Conservation (phyloP, 495 filamentous ascomycete genomes). For the Sordaria brevicollis region DNA sequence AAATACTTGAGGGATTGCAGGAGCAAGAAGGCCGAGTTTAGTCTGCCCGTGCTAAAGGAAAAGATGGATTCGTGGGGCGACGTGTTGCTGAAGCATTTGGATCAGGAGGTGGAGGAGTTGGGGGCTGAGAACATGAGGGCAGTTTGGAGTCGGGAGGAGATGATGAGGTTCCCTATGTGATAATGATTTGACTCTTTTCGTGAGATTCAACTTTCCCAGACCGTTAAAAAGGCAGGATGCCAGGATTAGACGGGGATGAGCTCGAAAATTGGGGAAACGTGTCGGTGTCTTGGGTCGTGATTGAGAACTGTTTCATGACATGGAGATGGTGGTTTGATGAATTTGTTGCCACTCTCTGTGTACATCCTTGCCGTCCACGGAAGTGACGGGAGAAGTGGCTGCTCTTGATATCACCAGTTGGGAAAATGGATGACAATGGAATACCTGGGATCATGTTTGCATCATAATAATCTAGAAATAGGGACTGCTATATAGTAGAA, state of each 20-base stretch:
- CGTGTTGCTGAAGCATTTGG: slow-evolving; percentile 63
- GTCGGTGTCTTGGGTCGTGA: neutral
- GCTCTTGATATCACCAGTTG: neutral
- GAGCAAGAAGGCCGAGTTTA: slow-evolving; percentile 55
- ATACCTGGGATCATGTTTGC: neutral
- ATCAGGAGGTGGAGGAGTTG: slow-evolving; percentile 60
- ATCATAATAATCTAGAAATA: neutral
- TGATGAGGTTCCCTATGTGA: slow-evolving; percentile 61
- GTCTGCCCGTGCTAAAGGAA: slow-evolving; percentile 53
- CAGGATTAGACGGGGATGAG: neutral
- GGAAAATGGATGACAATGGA: neutral
- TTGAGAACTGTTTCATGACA: neutral
- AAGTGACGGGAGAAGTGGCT: neutral
- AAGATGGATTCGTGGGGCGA: slow-evolving; percentile 56
- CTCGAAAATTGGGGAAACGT: neutral
- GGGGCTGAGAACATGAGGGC: slow-evolving; percentile 80
- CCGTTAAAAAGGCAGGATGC: neutral
- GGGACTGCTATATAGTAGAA: neutral
- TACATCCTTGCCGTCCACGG: neutral
- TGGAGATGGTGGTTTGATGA: neutral
- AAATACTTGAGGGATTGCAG: slow-evolving; percentile 56
- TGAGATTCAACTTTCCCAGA: neutral
- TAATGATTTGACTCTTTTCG: neutral
- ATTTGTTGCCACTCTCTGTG: neutral
- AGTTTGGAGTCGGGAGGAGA: slow-evolving; percentile 72